phyloP scores from a whole-genome alignment of 129 eudicot genomes.

The Helichrysum umbraculigerum region DNA sequence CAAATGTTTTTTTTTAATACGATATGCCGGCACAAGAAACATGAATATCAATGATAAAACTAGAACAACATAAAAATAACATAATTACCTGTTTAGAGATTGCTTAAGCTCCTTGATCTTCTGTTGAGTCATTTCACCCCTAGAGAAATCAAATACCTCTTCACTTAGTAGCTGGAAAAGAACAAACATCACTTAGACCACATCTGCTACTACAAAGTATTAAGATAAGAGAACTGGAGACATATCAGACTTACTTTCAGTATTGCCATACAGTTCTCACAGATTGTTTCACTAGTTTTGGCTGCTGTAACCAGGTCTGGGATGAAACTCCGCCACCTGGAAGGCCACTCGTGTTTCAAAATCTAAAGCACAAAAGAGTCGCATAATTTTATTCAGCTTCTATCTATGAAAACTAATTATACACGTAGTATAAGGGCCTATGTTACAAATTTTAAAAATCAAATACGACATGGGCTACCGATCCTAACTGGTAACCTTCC shows the following conservation, averaged over 20 bases:
- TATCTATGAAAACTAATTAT: too few species aligned
- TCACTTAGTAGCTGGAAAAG: slow-evolving; percentile 82
- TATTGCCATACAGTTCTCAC: slow-evolving; percentile 96
- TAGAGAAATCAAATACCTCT: slow-evolving; percentile 97
- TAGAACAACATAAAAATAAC: neutral
- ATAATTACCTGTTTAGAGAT: slow-evolving; percentile 77
- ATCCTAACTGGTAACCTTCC: too few species aligned
- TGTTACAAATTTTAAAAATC: too few species aligned
- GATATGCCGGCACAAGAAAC: slow-evolving; percentile 31
- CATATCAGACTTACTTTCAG: slow-evolving; percentile 55
- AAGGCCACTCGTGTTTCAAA: slow-evolving; percentile 97
- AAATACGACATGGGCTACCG: too few species aligned
- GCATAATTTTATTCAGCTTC: too few species aligned
- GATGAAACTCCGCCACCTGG: slow-evolving; percentile 81
- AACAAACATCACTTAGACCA: slow-evolving; percentile 12
- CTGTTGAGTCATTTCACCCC: slow-evolving; percentile 99
- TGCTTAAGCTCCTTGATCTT: slow-evolving; percentile 96
- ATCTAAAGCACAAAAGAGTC: too few species aligned
- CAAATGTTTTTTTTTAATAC: too few species aligned
- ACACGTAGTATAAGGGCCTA: too few species aligned
- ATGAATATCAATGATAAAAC: neutral
- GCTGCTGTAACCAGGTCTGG: slow-evolving; percentile 93
- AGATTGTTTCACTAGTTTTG: slow-evolving; percentile 87
- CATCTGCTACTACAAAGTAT: slow-evolving; percentile 4
- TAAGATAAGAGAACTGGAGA: slow-evolving; percentile 16